Evolutionary conservation across 192 early-diverging fungal genomes (phyloP).

Genomic region (Coemansia aciculifera): DNA sequence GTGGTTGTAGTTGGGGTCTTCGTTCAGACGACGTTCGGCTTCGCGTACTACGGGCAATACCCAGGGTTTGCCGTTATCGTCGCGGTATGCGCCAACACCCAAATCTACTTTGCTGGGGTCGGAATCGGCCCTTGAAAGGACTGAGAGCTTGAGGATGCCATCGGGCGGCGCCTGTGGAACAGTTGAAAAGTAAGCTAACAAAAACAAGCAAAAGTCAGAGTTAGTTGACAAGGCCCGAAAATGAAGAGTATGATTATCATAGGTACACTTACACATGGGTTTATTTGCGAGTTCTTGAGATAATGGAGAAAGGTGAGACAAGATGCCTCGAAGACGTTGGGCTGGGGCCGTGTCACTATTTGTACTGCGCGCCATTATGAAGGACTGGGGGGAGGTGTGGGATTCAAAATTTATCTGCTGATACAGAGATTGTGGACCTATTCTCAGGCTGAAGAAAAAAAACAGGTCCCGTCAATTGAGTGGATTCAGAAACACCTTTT

Average conservation of each 20-base stretch:
- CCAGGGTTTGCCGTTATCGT: constrained; percentile 91
- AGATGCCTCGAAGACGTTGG: constrained; percentile 13
- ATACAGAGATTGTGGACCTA: not conserved
- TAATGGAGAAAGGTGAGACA: constrained; percentile 34
- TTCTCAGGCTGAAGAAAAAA: not conserved
- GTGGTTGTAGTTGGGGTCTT: constrained; percentile 77
- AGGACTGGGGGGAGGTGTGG: not conserved
- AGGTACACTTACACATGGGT: constrained; percentile 28
- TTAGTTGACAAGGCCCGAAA: not conserved
- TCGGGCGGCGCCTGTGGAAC: constrained; percentile 75
- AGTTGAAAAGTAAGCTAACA: constrained; percentile 37
- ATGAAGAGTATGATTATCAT: too few species aligned
- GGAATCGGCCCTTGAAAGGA: constrained; percentile 77
- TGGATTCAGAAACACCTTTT: not conserved
- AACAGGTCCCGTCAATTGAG: not conserved
- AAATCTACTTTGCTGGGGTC: constrained; percentile 85
- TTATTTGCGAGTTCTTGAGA: not conserved
- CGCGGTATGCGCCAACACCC: constrained; percentile 95
- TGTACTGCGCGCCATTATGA: not conserved
- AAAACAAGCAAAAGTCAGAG: too few species aligned
- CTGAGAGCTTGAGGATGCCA: constrained; percentile 87
- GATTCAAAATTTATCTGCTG: constrained; percentile 1
- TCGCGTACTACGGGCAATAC: constrained; percentile 91
- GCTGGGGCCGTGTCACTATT: not conserved
- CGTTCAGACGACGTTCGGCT: constrained; percentile 75